Evolutionary conservation across 225 moss, liverwort and hornwort species (phyloP), one percentile per base, ranked within the genome.

Genomic region (Antitrichia curtipendula): DNA sequence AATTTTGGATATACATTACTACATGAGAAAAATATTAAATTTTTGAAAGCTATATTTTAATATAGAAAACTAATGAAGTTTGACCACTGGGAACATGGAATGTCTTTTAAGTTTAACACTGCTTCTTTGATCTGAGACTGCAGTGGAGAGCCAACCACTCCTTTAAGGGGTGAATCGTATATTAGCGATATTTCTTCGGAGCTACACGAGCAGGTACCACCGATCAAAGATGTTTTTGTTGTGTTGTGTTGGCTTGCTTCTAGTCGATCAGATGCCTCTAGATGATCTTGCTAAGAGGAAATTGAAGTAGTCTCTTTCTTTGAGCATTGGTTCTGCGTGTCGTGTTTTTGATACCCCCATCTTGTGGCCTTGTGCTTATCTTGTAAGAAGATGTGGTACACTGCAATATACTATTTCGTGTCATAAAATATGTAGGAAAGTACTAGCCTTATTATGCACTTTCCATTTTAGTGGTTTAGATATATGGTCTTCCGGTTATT

Each of bases 131-230:
- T 60, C 36, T 82, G 25, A 57, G 64, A 34, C 24, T 87, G 40
- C 90, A 97, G 97, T 41, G 97, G 97, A 82, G 97, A 97, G 90
- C 97, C 97, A 56, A 96, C 90, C 50, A 97, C 97, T 62, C 96
- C 97, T 41, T 38, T 91, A 72, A 95, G 90, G 78, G 97, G 97
- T 88, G 97, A 96, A 91, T 85, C 94, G 27, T 97, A 97, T 82
- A 91, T 91, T 52, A 95, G 81, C 41, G 97, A 96, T 83, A 95
- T 95, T 81, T 82, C 90, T 61, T 97, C 97, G 6, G 95, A 97
- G 64, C 90, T 97, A 41, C 94, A 96, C 76, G 93, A 95, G 43
- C 97, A 97, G 97, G 97, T 97, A 81, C 85, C 32, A 69, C 71
- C 38, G 80, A 75, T 13, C 11, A 21, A 83, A 74, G 31, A 52